A percentile compares a stretch with the other conserved stretches of the same genome.
These are phyloP conservation scores for Arthrobotrys musiformis DNA, from an alignment of 2,329 filamentous ascomycete genomes.

Conservation along the genomic window DNA sequence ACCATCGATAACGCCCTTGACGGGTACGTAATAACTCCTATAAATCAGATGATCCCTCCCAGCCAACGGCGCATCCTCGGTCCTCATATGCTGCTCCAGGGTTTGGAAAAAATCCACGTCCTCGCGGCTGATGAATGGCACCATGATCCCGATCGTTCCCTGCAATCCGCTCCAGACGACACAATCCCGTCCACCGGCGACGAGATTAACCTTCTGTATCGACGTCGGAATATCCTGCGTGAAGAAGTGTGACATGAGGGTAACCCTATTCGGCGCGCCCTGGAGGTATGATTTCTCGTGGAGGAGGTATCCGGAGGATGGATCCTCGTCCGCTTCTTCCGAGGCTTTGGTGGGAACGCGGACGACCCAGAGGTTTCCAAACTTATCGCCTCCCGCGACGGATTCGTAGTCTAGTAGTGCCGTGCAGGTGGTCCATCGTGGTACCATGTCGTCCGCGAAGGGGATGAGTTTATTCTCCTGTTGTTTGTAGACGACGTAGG, in stretches of 20 bases:
- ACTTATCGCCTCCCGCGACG: constrained; percentile 93
- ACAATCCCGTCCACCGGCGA: constrained; percentile 90
- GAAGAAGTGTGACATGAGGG: constrained; percentile 87
- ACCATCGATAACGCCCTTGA: constrained; percentile 96
- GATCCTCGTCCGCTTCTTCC: constrained; percentile 90
- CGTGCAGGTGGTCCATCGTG: constrained; percentile 89
- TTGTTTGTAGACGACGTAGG: constrained; percentile 92
- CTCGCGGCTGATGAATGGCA: constrained; percentile 90
- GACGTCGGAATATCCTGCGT: constrained; percentile 91
- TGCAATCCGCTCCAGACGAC: constrained; percentile 94
- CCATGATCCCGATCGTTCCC: constrained; percentile 90
- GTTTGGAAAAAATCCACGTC: constrained; percentile 98
- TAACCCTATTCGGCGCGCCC: constrained; percentile 84
- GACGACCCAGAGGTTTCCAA: constrained; percentile 94
- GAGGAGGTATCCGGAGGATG: constrained; percentile 86
- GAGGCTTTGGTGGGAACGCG: constrained; percentile 87
- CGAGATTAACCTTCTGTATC: constrained; percentile 86
- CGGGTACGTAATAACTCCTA: constrained; percentile 92
- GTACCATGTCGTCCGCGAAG: constrained; percentile 88
- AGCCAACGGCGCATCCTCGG: constrained; percentile 85
- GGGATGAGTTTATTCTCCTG: constrained; percentile 91
- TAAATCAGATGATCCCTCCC: constrained; percentile 97
- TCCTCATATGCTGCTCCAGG: constrained; percentile 86
- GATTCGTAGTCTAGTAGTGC: constrained; percentile 99
- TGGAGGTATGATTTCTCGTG: constrained; percentile 91